Evolutionary conservation across 2,329 filamentous ascomycete species (phyloP), one percentile per base, ranked within the genome.

Genomic region (Cordyceps cicadae): DNA sequence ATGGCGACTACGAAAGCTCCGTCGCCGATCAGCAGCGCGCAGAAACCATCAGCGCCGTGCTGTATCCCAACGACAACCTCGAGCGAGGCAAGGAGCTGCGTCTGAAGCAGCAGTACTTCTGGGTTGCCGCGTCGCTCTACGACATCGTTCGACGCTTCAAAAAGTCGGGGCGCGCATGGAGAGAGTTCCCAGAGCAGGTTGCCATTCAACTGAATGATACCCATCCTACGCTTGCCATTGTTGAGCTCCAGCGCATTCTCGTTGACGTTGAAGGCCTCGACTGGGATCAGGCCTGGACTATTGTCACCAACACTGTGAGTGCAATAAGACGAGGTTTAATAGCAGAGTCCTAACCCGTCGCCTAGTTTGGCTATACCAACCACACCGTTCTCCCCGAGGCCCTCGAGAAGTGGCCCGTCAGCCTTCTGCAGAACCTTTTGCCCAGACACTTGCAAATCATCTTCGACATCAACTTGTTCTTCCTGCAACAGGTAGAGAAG

Each of bases 91-190:
- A 99, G 76, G 94, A 99, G 79, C 85, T 99, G 64, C 90, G 94
- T 59, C 77, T 99, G 74, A 99, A 99, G 83, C 94, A 99, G 75
- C 94, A 99, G 75, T 99, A 99, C 81, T 99, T 99, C 79, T 99
- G 94, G 94, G 96, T 96, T 70, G 92, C 94, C 57, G 94, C 94
- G 17, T 99, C 94, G 17, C 82, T 99, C 4, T 91, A 91, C 71
- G 94, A 99, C 70, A 99, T 99, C 71, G 89, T 99, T 63, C 89
- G 94, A 62, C 87, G 94, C 62, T 99, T 97, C 86, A 99, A 97
- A 82, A 99, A 97, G 83, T 87, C 91, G 19, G 92, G 90, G 79
- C 87, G 93, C 64, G 79, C 88, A 8, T 99, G 94, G 94, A 87
- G 77, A 66, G 89, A 96, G 70, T 99, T 99, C 76, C 82, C 93